Evolutionary conservation across 139 green algal genomes (phyloP), one percentile per base, ranked within the genome.

Genomic region (Medakamo hakoo): DNA sequence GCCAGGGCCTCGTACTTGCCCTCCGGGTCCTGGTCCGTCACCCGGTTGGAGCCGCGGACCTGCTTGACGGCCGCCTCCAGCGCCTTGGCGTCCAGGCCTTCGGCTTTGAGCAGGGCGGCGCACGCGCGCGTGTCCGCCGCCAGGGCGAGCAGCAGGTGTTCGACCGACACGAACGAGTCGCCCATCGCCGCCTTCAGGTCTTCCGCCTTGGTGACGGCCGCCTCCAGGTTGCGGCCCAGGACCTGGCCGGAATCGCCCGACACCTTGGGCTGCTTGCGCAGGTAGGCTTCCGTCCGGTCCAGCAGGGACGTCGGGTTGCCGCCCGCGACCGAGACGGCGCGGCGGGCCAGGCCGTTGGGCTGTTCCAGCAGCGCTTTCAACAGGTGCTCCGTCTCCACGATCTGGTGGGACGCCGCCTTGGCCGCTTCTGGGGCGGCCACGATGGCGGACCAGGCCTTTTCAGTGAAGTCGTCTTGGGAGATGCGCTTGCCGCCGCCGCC

Each of bases 341-440:
- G 75, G 27, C 79, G 66, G 0, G 87, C 87, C 63, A 98, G 76
- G 1, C 90, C 91, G 58, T 95, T 93, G 48, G 87, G 80, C 79
- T 98, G 90, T 82, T 98, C 89, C 68, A 97, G 78, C 72, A 98
- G 72, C 2, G 88, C 86, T 73, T 97, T 95, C 26, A 95, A 71
- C 68, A 98, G 77, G 78, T 98, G 92, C 80, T 98, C 92, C 24
- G 89, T 94, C 79, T 98, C 92, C 28, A 98, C 92, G 24, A 97
- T 83, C 78, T 96, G 90, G 63, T 97, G 84, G 9, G 48, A 65
- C 65, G 75, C 81, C 28, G 79, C 70, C 56, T 88, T 85, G 25
- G 86, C 85, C 1, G 91, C 65, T 66, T 97, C 87, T 1, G 91
- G 91, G 4, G 87, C 86, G 9, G 73, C 76, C 1, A 94, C 76